phyloP scores from a whole-genome alignment of 1,284 basidiomycete species.

The Malassezia cuniculi region DNA sequence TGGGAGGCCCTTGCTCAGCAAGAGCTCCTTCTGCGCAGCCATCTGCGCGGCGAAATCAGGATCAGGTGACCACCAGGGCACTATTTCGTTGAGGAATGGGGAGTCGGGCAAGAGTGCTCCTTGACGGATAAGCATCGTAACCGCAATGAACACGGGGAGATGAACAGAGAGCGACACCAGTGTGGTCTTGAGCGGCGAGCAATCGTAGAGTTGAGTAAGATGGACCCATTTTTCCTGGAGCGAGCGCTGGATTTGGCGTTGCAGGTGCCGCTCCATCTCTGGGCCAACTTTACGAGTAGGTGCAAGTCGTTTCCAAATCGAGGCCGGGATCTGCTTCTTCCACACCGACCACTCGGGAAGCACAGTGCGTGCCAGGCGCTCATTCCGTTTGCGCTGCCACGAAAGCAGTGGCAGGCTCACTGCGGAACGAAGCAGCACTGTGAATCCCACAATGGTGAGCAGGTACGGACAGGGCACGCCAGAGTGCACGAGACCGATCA shows the following conservation, averaged over 20 bases:
- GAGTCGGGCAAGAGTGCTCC: constrained; percentile 19
- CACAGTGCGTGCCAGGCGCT: constrained; percentile 57
- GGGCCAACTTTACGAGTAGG: neutral
- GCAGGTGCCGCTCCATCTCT: constrained; percentile 47
- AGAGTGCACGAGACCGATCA: constrained; percentile 5
- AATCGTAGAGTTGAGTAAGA: constrained; percentile 24
- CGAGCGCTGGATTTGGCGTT: constrained; percentile 36
- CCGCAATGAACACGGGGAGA: constrained; percentile 32
- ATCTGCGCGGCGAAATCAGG: constrained; percentile 25
- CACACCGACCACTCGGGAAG: constrained; percentile 56
- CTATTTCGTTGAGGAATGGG: constrained; percentile 21
- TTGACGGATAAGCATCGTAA: constrained; percentile 30
- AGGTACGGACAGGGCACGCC: constrained; percentile 43
- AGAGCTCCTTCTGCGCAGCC: constrained; percentile 22
- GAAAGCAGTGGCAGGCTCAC: constrained; percentile 62
- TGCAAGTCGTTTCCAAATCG: constrained; percentile 28
- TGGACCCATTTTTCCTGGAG: constrained; percentile 22
- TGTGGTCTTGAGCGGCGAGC: constrained; percentile 26
- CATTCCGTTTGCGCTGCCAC: constrained; percentile 62
- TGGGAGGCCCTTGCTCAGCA: constrained; percentile 33
- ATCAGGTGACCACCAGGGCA: constrained; percentile 39
- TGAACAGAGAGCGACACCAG: constrained; percentile 27
- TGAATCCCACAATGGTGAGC: constrained; percentile 62
- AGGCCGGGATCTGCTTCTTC: constrained; percentile 46
- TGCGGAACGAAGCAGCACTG: constrained; percentile 55